Conservation (phyloP, 2,329 filamentous ascomycete species). For the Hypoxylon sp. region DNA sequence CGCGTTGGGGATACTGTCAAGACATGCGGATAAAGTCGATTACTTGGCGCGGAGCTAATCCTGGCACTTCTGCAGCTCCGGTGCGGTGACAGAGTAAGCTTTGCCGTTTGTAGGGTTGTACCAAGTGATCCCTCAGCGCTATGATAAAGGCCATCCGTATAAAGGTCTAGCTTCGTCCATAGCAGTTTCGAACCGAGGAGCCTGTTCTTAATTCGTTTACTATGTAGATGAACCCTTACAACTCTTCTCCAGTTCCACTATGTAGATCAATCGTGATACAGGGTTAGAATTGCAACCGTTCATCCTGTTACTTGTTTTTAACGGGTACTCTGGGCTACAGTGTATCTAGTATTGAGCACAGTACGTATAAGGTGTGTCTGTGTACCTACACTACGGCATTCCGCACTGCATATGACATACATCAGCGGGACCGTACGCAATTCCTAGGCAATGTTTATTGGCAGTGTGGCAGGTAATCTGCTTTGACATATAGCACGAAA, state of each 20-base stretch:
- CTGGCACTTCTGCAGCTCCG: slow-evolving; percentile 17
- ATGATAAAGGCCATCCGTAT: slow-evolving; percentile 34
- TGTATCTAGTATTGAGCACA: slow-evolving; percentile 12
- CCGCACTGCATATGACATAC: slow-evolving; percentile 7
- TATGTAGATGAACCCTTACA: slow-evolving; percentile 5
- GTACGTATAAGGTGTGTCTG: neutral
- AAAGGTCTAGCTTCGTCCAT: slow-evolving; percentile 25
- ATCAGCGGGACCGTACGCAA: neutral
- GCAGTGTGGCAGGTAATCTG: slow-evolving; percentile 5
- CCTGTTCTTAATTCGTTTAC: slow-evolving; percentile 12
- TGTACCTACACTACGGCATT: slow-evolving; percentile 4
- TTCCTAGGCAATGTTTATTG: slow-evolving; percentile 8
- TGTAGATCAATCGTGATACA: neutral
- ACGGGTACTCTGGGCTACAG: neutral
- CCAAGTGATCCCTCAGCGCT: slow-evolving; percentile 24
- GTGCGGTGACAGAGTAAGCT: slow-evolving; percentile 18
- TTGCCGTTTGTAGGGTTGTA: slow-evolving; percentile 27
- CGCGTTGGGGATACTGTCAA: slow-evolving; percentile 27
- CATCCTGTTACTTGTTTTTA: slow-evolving; percentile 7
- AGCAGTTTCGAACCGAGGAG: slow-evolving; percentile 32
- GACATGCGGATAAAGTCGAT: slow-evolving; percentile 30
- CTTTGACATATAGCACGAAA: slow-evolving; percentile 28
- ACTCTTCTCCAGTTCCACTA: neutral
- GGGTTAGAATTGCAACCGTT: slow-evolving; percentile 13
- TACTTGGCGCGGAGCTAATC: slow-evolving; percentile 27